Percentiles rank a stretch among this genome's conserved stretches.
Conservation (phyloP, 352 stramenopile species). For the Paralagenidium karlingii region DNA sequence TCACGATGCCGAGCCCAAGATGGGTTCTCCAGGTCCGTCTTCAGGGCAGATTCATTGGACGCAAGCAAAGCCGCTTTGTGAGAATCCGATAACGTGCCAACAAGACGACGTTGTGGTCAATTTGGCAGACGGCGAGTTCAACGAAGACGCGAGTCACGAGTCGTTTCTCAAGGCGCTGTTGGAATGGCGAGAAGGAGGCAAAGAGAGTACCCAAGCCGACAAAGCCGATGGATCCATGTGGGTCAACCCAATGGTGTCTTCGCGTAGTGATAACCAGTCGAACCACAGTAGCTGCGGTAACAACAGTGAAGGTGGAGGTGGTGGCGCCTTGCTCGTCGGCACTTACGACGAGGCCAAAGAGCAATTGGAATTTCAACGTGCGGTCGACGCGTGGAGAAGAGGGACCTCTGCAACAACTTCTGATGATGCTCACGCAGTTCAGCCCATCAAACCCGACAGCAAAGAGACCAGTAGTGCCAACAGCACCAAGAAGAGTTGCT, state of each 20-base stretch:
- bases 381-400: constrained; percentile 52
- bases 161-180: constrained; percentile 73
- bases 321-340: constrained; percentile 35
- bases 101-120: constrained; percentile 38
- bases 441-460: no score
- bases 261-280: no score
- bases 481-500: constrained; percentile 46
- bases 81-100: constrained; percentile 8
- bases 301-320: constrained; percentile 4
- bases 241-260: no score
- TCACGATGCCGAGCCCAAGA: no score
- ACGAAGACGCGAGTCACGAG: constrained; percentile 55
- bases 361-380: constrained; percentile 41
- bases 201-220: no score
- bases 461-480: constrained; percentile 32
- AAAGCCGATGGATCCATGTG: constrained; percentile 32
- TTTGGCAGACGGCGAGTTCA: constrained; percentile 58
- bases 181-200: constrained; percentile 33
- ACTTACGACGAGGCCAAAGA: constrained; percentile 58
- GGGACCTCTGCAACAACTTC: no score
- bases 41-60: constrained; percentile 43
- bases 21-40: no score
- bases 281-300: no score
- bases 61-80: constrained; percentile 38
- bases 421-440: no score